A percentile compares a stretch with the other conserved stretches of the same genome.
Conservation (phyloP, 2,329 filamentous ascomycete genomes). For the Aspergillus sp. region DNA sequence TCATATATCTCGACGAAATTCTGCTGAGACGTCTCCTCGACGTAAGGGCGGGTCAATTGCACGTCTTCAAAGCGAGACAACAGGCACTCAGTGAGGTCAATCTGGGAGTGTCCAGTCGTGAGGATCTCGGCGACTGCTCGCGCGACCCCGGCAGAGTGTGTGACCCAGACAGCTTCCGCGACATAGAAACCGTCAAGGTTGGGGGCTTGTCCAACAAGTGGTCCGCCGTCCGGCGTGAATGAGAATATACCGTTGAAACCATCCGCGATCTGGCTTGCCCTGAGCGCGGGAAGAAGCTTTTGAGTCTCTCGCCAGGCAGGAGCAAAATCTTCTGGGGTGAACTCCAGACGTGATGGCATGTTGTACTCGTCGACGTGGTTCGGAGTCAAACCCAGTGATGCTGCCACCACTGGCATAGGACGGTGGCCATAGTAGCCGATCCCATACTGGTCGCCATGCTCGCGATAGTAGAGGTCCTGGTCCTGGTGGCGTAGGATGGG, state of each 20-base stretch:
- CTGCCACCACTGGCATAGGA: constrained; percentile 60
- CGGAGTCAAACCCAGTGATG: constrained; percentile 54
- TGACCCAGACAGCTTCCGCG: constrained; percentile 67
- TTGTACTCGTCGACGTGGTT: constrained; percentile 56
- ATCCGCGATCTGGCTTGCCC: constrained; percentile 52
- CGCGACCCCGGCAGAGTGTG: constrained; percentile 63
- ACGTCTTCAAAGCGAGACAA: constrained; percentile 61
- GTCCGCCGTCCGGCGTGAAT: constrained; percentile 64
- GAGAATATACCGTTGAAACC: constrained; percentile 68
- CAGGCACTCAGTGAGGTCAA: constrained; percentile 61
- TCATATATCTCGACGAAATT: constrained; percentile 67
- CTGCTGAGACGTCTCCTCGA: constrained; percentile 59
- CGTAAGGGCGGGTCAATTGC: constrained; percentile 55
- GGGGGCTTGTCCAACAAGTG: constrained; percentile 59
- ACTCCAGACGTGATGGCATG: constrained; percentile 63
- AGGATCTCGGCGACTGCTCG: constrained; percentile 60
- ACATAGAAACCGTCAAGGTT: constrained; percentile 62
- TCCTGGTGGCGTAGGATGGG: constrained; percentile 65
- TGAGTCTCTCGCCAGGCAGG: constrained; percentile 59
- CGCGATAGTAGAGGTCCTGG: constrained; percentile 63
- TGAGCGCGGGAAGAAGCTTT: constrained; percentile 54
- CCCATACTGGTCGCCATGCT: constrained; percentile 62
- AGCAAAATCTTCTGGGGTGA: constrained; percentile 60
- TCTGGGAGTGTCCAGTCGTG: constrained; percentile 54
- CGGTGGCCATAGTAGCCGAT: constrained; percentile 65